Base-by-base conservation (phyloP, 176 grass and related monocot species). In the Secale cereale region DNA sequence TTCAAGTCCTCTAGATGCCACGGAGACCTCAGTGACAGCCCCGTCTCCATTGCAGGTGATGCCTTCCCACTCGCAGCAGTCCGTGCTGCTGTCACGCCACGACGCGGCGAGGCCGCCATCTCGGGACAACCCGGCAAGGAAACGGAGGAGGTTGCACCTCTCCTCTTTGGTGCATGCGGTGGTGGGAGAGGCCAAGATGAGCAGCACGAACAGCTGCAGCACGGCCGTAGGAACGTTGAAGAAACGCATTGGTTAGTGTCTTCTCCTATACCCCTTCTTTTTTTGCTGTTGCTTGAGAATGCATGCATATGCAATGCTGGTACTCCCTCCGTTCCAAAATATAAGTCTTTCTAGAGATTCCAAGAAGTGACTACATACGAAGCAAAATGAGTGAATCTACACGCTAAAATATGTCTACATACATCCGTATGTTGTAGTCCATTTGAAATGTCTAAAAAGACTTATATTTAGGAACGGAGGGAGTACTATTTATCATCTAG, bases 11-110 rank as follows among this genome's bases (percentile, higher is more conserved):
- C 4, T 69, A 12, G 40, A 10, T 15, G 9, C 32, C 43, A 82
- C 32, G 6, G 50, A 87, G 25, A 87, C 60, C 17, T 32, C 37
- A 25, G 40, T 36, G 12, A 86, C 39, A 4, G 39, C n/a, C 6
- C 37, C 16, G 10, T 37, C 15, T 17, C 6, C 2, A 1, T 46
- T 56, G 26, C 85, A 82, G 40, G 1, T 0, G 35, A 87, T 12
- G 1, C 85, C 85, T 33, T 75, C 59, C 85, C 85, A 87, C 22
- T 10, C 14, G 70, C 85, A 87, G 85, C 85, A 87, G 31, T 82
- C 52, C 2, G 31, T 17, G 78, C 45, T 15, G 5, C 16, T 78
- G 17, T 59, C 39, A 3, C 19, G 59, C 83, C 85, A 86, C 1
- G 83, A 79, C 5, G 16, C 17, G 0, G 56, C 33, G 5, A 77